A percentile compares a stretch with the other conserved stretches of the same genome.
These are phyloP conservation scores for Cyphellophora europaea DNA, from an alignment of 2,329 filamentous ascomycete genomes.

Conservation along the genomic window DNA sequence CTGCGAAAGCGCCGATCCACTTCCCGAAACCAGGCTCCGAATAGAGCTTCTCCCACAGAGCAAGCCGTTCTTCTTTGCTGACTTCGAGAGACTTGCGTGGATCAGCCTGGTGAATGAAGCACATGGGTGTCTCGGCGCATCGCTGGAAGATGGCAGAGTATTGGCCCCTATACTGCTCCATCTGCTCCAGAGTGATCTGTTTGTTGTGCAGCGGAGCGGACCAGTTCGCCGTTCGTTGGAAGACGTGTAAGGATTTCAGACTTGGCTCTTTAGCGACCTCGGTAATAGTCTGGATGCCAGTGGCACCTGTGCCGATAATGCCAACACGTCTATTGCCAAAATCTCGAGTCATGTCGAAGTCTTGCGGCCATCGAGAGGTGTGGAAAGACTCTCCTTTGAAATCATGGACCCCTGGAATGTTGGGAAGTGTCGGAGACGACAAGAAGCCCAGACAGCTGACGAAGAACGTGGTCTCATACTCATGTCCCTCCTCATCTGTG, in stretches of 20 bases:
- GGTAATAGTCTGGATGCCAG: slow-evolving; percentile 32
- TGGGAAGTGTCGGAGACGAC: slow-evolving; percentile 16
- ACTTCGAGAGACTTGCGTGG: slow-evolving; percentile 22
- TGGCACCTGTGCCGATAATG: slow-evolving; percentile 36
- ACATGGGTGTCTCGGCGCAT: slow-evolving; percentile 4
- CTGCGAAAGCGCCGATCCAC: slow-evolving; percentile 44
- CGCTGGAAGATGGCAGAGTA: slow-evolving; percentile 7
- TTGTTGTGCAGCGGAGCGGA: slow-evolving; percentile 16
- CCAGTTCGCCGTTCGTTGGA: slow-evolving; percentile 33
- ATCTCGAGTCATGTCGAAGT: slow-evolving; percentile 3
- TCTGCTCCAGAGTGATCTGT: slow-evolving; percentile 4
- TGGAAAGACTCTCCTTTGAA: slow-evolving; percentile 20
- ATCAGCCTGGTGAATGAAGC: slow-evolving; percentile 8
- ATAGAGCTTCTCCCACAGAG: slow-evolving; percentile 41
- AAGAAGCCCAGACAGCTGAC: slow-evolving; percentile 11
- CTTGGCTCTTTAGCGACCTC: slow-evolving; percentile 26
- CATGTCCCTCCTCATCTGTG: slow-evolving; percentile 5
- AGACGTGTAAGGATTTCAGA: slow-evolving; percentile 28
- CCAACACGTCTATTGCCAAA: slow-evolving; percentile 29
- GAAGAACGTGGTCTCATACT: slow-evolving; percentile 10
- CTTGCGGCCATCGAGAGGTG: slow-evolving; percentile 20
- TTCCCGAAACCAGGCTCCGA: slow-evolving; percentile 43
- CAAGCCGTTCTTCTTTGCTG: slow-evolving; percentile 24
- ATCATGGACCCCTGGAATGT: slow-evolving; percentile 16
- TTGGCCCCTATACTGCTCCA: slow-evolving; percentile 1